Base-by-base conservation (phyloP, 2,329 filamentous ascomycete genomes). In the Alternaria ventricosa region DNA sequence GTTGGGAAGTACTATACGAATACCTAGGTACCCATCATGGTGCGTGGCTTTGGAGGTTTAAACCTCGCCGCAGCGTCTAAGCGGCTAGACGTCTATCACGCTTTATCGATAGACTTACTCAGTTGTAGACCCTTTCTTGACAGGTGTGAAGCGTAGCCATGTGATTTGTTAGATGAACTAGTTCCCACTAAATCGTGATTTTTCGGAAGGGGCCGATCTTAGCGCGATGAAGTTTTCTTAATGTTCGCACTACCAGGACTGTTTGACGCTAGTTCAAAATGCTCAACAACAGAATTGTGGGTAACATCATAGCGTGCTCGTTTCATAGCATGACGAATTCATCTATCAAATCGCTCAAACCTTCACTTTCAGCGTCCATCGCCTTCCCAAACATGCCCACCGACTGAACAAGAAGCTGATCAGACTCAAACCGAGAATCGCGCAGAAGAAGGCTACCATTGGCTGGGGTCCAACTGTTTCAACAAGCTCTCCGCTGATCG, bases 381-480 rank as follows among this genome's bases (percentile, higher is more conserved):
- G 67, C 56, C 76, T 72, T 43, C 74, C 77, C 47, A 79, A 54
- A 64, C 73, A 78, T 13, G 78, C 78, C 78, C 78, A 80, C 30
- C 78, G 58, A 69, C 75, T 78, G 23, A 76, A 77, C 27, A 73
- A 15, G 41, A 79, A 78, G 25, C 68, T 70, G 1, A 77, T 41
- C 46, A 76, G 41, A 64, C 76, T 77, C 56, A 80, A 63, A 1
- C 71, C 71, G 18, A 79, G 66, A 8, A 79, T 64, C 2, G 66
- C 73, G 54, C 75, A 78, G 50, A 74, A 78, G 61, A 80, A 80
- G 0, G 65, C 77, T 2, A 80, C 75, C 77, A 80, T 75, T 0
- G 75, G 54, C 61, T 72, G 65, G 10, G 77, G 71, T 15, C 78
- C 78, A 3, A 78, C 76, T 2, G 68, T 73, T 56, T 77, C 68